These are phyloP conservation scores for Termitomyces sp. DNA, from an alignment of 768 basidiomycete species.

Conservation along the genomic window DNA sequence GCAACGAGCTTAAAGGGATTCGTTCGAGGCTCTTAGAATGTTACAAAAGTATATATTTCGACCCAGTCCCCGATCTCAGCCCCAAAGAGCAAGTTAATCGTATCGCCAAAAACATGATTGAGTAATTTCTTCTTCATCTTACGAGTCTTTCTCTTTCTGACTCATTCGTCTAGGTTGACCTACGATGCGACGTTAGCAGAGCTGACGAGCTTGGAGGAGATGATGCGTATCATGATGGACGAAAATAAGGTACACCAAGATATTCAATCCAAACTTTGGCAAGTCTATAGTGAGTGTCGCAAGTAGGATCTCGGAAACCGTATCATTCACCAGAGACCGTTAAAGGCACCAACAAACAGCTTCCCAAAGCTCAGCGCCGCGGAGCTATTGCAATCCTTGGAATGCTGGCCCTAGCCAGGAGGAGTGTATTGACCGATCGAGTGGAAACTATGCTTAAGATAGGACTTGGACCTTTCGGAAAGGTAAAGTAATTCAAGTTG, in stretches of 20 bases:
- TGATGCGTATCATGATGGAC: conserved; percentile 95
- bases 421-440: conserved; percentile 66
- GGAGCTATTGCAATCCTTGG: conserved; percentile 96
- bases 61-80: conserved; percentile 64
- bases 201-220: conserved; percentile 91
- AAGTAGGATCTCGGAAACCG: not conserved
- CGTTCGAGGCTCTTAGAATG: conserved; percentile 84
- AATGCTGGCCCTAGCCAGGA: conserved; percentile 88
- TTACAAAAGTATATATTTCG: conserved; percentile 86
- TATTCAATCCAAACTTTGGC: conserved; percentile 90
- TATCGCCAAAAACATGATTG: conserved; percentile 95
- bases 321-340: not conserved
- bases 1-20: conserved; percentile 79
- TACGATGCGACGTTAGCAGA: conserved; percentile 92
- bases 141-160: not conserved
- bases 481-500: conserved; percentile 38
- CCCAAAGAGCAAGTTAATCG: conserved; percentile 84
- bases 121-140: conserved; percentile 43
- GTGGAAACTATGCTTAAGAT: conserved; percentile 83
- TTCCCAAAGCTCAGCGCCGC: conserved; percentile 83
- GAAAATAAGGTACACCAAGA: conserved; percentile 79
- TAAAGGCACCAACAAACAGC: conserved; percentile 63
- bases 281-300: conserved; percentile 76
- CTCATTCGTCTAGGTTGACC: conserved; percentile 54
- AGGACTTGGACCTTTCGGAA: conserved; percentile 80